Conservation (phyloP, 257 asterid genomes). For the Avicennia marina region DNA sequence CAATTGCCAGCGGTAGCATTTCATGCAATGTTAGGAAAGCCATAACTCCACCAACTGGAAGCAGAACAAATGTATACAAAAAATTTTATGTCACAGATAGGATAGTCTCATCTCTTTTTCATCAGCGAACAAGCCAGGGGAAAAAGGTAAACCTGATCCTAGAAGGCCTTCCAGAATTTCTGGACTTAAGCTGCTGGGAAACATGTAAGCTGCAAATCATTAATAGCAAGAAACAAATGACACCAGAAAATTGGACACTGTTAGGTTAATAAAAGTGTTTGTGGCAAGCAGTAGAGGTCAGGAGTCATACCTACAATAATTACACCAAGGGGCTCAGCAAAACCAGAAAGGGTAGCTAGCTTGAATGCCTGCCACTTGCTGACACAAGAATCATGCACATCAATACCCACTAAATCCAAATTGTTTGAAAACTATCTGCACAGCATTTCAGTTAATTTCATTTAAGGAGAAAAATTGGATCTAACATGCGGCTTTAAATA, state of each 20-base stretch:
- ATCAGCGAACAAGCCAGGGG: neutral
- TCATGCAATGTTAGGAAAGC: conserved; percentile 91
- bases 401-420: neutral
- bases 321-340: conserved; percentile 97
- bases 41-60: conserved; percentile 87
- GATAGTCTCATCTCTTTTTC: conserved; percentile 18
- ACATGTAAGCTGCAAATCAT: conserved; percentile 68
- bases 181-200: conserved; percentile 84
- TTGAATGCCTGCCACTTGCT: conserved; percentile 99
- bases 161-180: conserved; percentile 92
- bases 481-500: no score
- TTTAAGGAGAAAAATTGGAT: no score
- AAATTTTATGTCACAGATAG: neutral
- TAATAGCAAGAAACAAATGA: conserved; percentile 9
- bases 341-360: conserved; percentile 92
- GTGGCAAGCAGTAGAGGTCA: neutral
- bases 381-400: conserved; percentile 26
- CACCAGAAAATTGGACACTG: neutral
- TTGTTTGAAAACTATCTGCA: no score
- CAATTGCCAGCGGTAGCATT: conserved; percentile 93
- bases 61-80: neutral
- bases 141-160: conserved; percentile 63
- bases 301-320: conserved; percentile 77
- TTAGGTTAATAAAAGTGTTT: neutral
- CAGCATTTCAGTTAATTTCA: no score